These are phyloP conservation scores for Piper betle DNA, from an alignment of 164 flowering plant species.

Conservation along the genomic window DNA sequence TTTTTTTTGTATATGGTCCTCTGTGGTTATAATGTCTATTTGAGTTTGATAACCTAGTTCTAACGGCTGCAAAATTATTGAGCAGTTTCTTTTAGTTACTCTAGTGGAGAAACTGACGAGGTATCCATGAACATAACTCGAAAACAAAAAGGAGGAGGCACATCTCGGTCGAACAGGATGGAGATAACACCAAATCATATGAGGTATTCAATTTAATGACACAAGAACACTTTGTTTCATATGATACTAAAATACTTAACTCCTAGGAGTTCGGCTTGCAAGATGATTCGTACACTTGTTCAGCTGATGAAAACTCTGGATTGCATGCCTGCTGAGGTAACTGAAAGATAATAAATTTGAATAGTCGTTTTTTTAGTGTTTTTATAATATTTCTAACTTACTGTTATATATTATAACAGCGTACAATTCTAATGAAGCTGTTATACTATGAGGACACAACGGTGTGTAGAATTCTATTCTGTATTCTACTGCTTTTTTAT, in stretches of 20 bases:
- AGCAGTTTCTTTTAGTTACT: conserved; percentile 85
- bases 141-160: conserved; percentile 51
- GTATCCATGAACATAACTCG: conserved; percentile 80
- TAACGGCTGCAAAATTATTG: neutral
- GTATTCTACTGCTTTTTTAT: neutral
- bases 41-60: neutral
- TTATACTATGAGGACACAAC: conserved; percentile 82
- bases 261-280: conserved; percentile 91
- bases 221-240: neutral
- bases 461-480: conserved; percentile 25
- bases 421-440: conserved; percentile 84
- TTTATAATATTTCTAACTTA: neutral
- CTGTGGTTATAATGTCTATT: too few species aligned
- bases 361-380: too few species aligned
- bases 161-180: conserved; percentile 55
- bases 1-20: too few species aligned
- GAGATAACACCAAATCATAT: conserved; percentile 83
- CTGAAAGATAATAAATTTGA: neutral
- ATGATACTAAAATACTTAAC: neutral
- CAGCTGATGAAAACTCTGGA: conserved; percentile 95
- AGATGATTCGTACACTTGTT: conserved; percentile 84
- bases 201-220: conserved; percentile 29
- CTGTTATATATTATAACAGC: conserved; percentile 35
- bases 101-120: conserved; percentile 57
- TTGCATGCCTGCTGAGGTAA: conserved; percentile 88